Evolutionary conservation across 2,329 filamentous ascomycete species (phyloP).

Genomic region (Aspergillus sp.): DNA sequence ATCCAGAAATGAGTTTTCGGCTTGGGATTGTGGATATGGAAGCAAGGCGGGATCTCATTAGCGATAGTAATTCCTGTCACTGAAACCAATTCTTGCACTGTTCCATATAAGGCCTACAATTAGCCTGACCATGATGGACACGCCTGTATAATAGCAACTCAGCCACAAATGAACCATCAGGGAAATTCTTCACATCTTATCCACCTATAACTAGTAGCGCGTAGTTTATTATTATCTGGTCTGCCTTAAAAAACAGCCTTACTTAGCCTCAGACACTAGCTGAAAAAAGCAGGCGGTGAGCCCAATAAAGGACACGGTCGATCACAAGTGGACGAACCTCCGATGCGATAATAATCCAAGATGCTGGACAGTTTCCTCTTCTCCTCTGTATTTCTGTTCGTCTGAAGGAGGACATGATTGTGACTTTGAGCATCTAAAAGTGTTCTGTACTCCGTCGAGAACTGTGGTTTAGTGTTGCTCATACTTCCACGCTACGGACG

Average conservation of each 20-base stretch:
- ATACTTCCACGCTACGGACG: constrained; percentile 19
- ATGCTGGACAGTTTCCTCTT: constrained; percentile 6
- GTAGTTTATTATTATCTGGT: not conserved
- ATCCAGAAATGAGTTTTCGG: too few relatives aligned
- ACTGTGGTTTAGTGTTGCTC: constrained; percentile 1
- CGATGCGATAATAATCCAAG: constrained; percentile 18
- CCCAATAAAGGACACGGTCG: constrained; percentile 33
- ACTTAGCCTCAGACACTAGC: not conserved
- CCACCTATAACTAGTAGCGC: too few relatives aligned
- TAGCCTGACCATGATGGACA: not conserved
- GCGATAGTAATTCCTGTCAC: not conserved
- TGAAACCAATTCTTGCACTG: not conserved
- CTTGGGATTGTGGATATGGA: too few relatives aligned
- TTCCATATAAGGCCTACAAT: not conserved
- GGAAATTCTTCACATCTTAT: not conserved
- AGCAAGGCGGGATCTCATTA: not conserved
- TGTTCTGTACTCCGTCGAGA: not conserved
- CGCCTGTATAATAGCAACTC: not conserved
- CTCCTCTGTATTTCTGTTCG: constrained; percentile 4
- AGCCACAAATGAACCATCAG: not conserved
- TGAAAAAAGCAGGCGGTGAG: constrained; percentile 22
- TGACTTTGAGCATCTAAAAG: constrained; percentile 2
- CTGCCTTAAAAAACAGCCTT: constrained; percentile 1
- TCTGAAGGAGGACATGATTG: constrained; percentile 8
- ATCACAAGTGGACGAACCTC: constrained; percentile 20